Percentiles rank a stretch among this genome's conserved stretches.
Conservation (phyloP, 306 rosid genomes). For the Malus sieversii region DNA sequence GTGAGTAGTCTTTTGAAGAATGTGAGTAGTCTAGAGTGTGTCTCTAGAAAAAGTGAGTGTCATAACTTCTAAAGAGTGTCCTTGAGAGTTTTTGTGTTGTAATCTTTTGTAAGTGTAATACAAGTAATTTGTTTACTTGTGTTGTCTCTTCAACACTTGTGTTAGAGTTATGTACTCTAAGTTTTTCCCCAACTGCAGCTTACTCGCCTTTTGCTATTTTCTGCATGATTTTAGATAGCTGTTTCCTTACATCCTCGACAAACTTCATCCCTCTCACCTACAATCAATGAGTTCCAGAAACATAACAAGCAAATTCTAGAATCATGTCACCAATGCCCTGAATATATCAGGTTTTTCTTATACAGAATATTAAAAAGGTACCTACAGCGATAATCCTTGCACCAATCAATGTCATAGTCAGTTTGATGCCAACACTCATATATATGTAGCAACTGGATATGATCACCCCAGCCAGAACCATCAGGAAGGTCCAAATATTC, state of each 20-base stretch:
- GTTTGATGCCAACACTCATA: slow-evolving; percentile 65
- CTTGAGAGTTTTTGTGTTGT: too few relatives aligned
- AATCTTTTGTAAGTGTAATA: too few relatives aligned
- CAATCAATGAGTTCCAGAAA: slow-evolving; percentile 27
- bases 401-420: slow-evolving; percentile 66
- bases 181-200: too few relatives aligned
- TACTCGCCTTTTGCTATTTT: too few relatives aligned
- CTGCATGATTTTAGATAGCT: too few relatives aligned
- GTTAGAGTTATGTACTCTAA: too few relatives aligned
- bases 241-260: slow-evolving; percentile 18
- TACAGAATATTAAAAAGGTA: slow-evolving; percentile 14
- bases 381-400: slow-evolving; percentile 85
- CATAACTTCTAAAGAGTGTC: too few relatives aligned
- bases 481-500: slow-evolving; percentile 60
- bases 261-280: slow-evolving; percentile 94
- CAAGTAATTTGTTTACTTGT: too few relatives aligned
- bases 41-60: too few relatives aligned
- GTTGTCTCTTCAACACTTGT: too few relatives aligned
- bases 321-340: neutral
- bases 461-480: slow-evolving; percentile 95
- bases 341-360: neutral
- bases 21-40: too few relatives aligned
- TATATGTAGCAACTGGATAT: slow-evolving; percentile 84
- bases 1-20: too few relatives aligned
- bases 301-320: neutral